phyloP scores from a whole-genome alignment of 1,139 yeast genomes.

The Yamadazyma jaroonii region DNA sequence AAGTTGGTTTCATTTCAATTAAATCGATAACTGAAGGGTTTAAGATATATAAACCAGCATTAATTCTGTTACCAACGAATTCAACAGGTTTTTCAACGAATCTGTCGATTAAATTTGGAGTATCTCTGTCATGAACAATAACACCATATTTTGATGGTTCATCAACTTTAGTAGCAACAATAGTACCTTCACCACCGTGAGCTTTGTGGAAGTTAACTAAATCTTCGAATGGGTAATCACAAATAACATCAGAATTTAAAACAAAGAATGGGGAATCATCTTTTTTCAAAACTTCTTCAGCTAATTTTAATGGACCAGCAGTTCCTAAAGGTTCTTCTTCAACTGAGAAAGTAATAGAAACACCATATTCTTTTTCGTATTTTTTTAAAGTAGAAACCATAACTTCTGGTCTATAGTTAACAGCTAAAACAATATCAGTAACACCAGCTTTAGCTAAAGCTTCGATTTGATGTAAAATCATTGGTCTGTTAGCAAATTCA shows the following conservation, averaged over 20 bases:
- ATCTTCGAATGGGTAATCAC: conserved; percentile 96
- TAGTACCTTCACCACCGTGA: conserved; percentile 98
- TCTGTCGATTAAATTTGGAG: conserved; percentile 92
- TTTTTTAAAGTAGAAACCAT: conserved; percentile 94
- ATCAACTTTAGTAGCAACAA: conserved; percentile 98
- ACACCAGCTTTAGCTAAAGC: conserved; percentile 98
- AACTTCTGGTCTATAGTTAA: conserved; percentile 98
- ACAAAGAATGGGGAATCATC: conserved; percentile 97
- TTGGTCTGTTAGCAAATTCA: conserved; percentile 98
- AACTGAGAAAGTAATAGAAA: conserved; percentile 92
- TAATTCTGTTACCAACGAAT: conserved; percentile 96
- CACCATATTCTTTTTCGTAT: conserved; percentile 95
- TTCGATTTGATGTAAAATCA: conserved; percentile 96
- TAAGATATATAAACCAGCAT: conserved; percentile 94
- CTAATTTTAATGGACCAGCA: conserved; percentile 98
- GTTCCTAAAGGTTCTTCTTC: conserved; percentile 99
- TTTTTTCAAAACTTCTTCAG: conserved; percentile 89
- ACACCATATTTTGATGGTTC: conserved; percentile 99
- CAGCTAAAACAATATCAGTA: conserved; percentile 97
- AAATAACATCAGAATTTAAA: conserved; percentile 95
- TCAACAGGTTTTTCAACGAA: conserved; percentile 99
- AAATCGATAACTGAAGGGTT: conserved; percentile 96
- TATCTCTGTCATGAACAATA: conserved; percentile 92
- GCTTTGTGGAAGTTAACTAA: conserved; percentile 89
- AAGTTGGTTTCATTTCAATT: conserved; percentile 97